Evolutionary conservation across 1,139 yeast species (phyloP).

Genomic region (Kodamaea suecica): DNA sequence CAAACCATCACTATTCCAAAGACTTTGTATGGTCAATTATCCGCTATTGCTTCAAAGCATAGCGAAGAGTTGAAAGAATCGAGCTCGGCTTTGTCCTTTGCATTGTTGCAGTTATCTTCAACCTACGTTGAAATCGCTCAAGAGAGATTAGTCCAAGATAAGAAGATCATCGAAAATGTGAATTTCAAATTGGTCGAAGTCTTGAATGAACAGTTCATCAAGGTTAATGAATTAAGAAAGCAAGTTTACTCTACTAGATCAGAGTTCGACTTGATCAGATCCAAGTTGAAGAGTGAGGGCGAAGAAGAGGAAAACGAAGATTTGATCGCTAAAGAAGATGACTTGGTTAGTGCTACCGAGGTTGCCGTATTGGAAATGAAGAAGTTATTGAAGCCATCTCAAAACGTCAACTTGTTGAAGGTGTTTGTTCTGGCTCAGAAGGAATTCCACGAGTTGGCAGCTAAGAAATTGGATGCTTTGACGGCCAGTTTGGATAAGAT

Average conservation of each 20-base stretch:
- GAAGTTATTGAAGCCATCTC: constrained; percentile 63
- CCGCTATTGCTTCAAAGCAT: constrained; percentile 34
- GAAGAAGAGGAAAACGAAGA: constrained; percentile 48
- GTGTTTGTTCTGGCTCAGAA: constrained; percentile 64
- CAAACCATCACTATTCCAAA: constrained; percentile 42
- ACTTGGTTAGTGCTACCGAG: constrained; percentile 71
- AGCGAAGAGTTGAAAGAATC: constrained; percentile 42
- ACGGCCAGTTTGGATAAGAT: constrained; percentile 33
- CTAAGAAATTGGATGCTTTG: constrained; percentile 35
- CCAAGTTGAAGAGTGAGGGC: constrained; percentile 25
- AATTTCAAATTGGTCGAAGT: constrained; percentile 51
- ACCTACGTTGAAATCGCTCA: constrained; percentile 59
- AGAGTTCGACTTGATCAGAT: constrained; percentile 66
- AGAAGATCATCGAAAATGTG: constrained; percentile 53
- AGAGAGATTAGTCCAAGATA: constrained; percentile 65
- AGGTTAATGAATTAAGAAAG: constrained; percentile 59
- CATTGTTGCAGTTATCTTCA: constrained; percentile 54
- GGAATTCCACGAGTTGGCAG: constrained; percentile 55
- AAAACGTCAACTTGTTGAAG: constrained; percentile 59
- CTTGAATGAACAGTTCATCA: constrained; percentile 56
- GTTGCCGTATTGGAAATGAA: constrained; percentile 77
- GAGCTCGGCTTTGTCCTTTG: constrained; percentile 49
- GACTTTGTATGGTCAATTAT: constrained; percentile 45
- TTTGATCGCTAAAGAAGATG: constrained; percentile 69
- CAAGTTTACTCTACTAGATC: constrained; percentile 67